Base-by-base conservation (phyloP, 2,329 filamentous ascomycete species). In the Rutstroemia sp. region DNA sequence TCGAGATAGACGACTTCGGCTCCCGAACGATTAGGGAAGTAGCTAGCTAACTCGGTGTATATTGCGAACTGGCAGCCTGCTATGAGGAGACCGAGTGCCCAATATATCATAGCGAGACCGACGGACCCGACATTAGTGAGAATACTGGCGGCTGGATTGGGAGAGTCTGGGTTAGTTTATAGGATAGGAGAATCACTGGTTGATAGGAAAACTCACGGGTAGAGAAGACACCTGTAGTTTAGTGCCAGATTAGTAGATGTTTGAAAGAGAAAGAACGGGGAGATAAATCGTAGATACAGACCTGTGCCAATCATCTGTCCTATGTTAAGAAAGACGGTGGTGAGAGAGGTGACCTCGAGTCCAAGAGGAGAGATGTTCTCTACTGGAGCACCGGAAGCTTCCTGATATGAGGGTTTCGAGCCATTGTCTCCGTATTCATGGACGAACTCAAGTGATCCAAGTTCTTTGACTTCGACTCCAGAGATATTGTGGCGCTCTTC, bases 1-100 rank as follows among this genome's bases (percentile, higher is more conserved):
- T 88, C 85, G 0, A 88, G 75, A 61, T 86, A 88, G 0, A 85
- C 84, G 0, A 85, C 83, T 63, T 88, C 82, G 0, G 79, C 78
- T 0, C 84, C 85, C 2, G 80, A 85, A 7, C 85, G 79, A 64
- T 79, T 86, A 0, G 84, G 83, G 58, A 87, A 88, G 59, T 83
- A 87, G 1, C 80, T 75, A 0, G 82, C 78, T 14, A 80, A 79
- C 63, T 88, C 85, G 8, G 87, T 77, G 56, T 87, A 87, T 0
- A 85, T 77, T 0, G 75, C 71, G 3, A 86, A 74, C 1, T 77
- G 78, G 2, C 79, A 75, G 0, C 75, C 66, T 0, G 82, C 78
- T 52, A 85, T 80, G 38, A 86, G 49, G 56, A 80, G 80, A 3
- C 85, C 85, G 12, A 87, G 74, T 1, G 79, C 69, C 84, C 85